These are phyloP conservation scores for Neofusicoccum sp. DNA, from an alignment of 2,329 filamentous ascomycete species.

Conservation along the genomic window DNA sequence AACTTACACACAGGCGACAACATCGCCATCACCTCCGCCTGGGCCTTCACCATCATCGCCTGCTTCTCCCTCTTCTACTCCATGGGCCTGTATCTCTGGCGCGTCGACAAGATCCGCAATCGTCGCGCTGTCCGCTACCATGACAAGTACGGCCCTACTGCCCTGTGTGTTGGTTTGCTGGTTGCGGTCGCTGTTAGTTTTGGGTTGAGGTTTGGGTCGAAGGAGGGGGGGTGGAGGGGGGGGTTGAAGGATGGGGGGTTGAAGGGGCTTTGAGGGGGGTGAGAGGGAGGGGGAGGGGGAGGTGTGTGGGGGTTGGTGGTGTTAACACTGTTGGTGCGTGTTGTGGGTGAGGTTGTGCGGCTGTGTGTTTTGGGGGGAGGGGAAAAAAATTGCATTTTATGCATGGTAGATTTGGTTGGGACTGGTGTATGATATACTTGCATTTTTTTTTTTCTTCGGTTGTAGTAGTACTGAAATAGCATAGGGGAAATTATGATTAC, in stretches of 20 bases:
- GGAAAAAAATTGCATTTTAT: too few relatives aligned
- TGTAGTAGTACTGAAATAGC: too few relatives aligned
- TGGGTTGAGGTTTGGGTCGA: conserved; percentile 67
- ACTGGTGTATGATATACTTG: too few relatives aligned
- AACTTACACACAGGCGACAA: conserved; percentile 28
- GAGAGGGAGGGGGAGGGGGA: not conserved
- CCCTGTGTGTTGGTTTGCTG: conserved; percentile 74
- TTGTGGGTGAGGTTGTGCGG: too few relatives aligned
- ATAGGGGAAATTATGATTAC: too few relatives aligned
- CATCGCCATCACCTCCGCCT: conserved; percentile 51
- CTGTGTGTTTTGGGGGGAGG: too few relatives aligned
- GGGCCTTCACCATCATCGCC: conserved; percentile 81
- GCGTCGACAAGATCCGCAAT: conserved; percentile 81
- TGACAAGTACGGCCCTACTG: conserved; percentile 81
- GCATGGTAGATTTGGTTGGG: too few relatives aligned
- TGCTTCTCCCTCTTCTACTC: conserved; percentile 79
- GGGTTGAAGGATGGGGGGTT: conserved; percentile 43
- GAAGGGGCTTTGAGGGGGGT: not conserved
- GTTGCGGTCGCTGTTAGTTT: conserved; percentile 79
- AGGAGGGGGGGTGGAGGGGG: conserved; percentile 49
- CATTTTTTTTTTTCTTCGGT: too few relatives aligned
- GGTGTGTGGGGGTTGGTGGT: not conserved
- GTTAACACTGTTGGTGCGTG: not conserved
- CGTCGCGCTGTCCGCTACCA: conserved; percentile 88
- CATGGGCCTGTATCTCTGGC: conserved; percentile 82